Evolutionary conservation across 2,329 filamentous ascomycete genomes (phyloP).

Genomic region (Magnaporthales sp.): DNA sequence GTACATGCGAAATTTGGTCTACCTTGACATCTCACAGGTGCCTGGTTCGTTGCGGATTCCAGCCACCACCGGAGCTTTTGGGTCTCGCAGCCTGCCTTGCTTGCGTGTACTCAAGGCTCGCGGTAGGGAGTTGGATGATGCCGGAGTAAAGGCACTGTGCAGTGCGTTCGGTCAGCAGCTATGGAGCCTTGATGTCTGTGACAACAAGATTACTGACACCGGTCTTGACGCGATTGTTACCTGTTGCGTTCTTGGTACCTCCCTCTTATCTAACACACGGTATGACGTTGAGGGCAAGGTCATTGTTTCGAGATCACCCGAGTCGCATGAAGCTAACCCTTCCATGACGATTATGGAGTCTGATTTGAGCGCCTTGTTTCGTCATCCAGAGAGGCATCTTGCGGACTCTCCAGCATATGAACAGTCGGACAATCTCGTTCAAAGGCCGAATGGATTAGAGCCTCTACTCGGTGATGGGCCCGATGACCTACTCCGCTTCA

Average conservation of each 20-base stretch:
- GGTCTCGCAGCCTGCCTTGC: constrained; percentile 25
- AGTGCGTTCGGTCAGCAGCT: constrained; percentile 27
- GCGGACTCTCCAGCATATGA: constrained; percentile 38
- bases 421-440: background rate
- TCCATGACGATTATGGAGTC: constrained; percentile 41
- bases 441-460: constrained; percentile 25
- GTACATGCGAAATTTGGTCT: constrained; percentile 33
- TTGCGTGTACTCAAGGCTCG: constrained; percentile 44
- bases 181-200: constrained; percentile 48
- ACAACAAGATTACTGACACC: constrained; percentile 42
- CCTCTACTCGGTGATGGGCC: constrained; percentile 23
- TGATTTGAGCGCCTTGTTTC: constrained; percentile 30
- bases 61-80: constrained; percentile 21
- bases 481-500: constrained; percentile 19
- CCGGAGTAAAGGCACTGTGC: constrained; percentile 23
- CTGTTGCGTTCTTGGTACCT: constrained; percentile 12
- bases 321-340: constrained; percentile 26
- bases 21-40: constrained; percentile 43
- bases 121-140: constrained; percentile 36
- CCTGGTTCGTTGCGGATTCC: constrained; percentile 30
- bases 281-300: constrained; percentile 38
- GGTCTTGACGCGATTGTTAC: constrained; percentile 24
- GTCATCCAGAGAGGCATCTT: constrained; percentile 37
- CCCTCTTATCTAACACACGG: constrained; percentile 25
- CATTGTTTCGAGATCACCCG: constrained; percentile 16